Conservation (phyloP, 108 stramenopile species). For the Fragilariopsis cylindrus region DNA sequence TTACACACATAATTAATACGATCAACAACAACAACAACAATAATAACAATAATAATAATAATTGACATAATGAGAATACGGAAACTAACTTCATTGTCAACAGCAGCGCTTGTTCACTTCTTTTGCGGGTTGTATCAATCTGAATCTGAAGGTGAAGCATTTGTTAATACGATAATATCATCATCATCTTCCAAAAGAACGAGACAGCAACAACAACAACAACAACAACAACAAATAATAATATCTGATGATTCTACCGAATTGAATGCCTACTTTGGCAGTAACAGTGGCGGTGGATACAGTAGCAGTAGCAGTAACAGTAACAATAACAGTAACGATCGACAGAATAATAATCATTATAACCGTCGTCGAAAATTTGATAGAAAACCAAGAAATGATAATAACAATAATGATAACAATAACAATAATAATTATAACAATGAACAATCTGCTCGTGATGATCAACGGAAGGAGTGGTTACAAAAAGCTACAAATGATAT, state of each 20-base stretch:
- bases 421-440: background rate
- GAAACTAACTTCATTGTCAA: background rate
- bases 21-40: no score
- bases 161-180: slow-evolving; percentile 4
- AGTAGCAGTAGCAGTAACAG: background rate
- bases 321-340: background rate
- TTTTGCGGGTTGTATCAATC: background rate
- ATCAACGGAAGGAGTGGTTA: slow-evolving; percentile 28
- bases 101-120: background rate
- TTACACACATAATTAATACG: no score
- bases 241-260: background rate
- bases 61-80: background rate
- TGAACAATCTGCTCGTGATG: background rate
- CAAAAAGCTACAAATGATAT: slow-evolving; percentile 30
- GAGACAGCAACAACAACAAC: background rate
- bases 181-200: background rate
- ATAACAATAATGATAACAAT: background rate
- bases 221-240: background rate
- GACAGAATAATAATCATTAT: background rate
- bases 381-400: slow-evolving; percentile 15
- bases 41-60: no score
- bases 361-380: background rate
- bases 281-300: background rate
- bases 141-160: background rate
- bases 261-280: slow-evolving; percentile 1